phyloP scores from a whole-genome alignment of 2,329 filamentous ascomycete species.

The Colletotrichum sp. region DNA sequence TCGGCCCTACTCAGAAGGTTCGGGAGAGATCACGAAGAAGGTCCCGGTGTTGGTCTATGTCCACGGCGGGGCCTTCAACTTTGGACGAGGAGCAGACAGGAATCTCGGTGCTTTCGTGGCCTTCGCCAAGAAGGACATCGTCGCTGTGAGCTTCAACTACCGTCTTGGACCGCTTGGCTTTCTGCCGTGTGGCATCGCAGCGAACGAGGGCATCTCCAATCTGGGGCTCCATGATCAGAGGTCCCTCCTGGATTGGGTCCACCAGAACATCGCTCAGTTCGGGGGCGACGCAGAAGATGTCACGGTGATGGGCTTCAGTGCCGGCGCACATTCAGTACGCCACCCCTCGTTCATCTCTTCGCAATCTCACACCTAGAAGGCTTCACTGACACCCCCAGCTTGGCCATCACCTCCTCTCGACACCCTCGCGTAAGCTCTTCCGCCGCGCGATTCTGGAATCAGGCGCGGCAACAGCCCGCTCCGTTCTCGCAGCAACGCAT shows the following conservation, averaged over 20 bases:
- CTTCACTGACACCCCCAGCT: constrained; percentile 46
- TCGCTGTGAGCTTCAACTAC: constrained; percentile 67
- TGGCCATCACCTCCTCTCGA: constrained; percentile 68
- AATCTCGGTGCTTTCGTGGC: constrained; percentile 67
- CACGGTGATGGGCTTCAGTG: constrained; percentile 66
- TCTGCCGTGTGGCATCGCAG: constrained; percentile 59
- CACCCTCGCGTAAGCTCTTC: constrained; percentile 50
- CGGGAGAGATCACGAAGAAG: constrained; percentile 20
- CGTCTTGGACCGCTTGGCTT: constrained; percentile 74
- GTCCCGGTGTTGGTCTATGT: constrained; percentile 62
- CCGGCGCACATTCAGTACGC: constrained; percentile 64
- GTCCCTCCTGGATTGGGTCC: constrained; percentile 63
- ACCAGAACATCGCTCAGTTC: constrained; percentile 62
- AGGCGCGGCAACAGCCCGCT: constrained; percentile 59
- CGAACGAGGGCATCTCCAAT: constrained; percentile 63
- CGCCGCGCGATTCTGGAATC: constrained; percentile 62
- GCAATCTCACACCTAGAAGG: not conserved
- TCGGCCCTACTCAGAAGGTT: constrained; percentile 34
- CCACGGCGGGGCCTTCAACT: constrained; percentile 69
- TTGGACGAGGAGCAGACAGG: constrained; percentile 56
- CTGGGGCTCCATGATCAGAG: constrained; percentile 69
- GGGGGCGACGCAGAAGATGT: constrained; percentile 64
- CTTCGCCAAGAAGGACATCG: constrained; percentile 55
- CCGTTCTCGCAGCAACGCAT: constrained; percentile 58
- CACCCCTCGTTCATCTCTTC: constrained; percentile 21